A percentile compares a stretch with the other conserved stretches of the same genome.
Conservation (phyloP, 2,329 filamentous ascomycete species). For the Myriosclerotinia curreyana region DNA sequence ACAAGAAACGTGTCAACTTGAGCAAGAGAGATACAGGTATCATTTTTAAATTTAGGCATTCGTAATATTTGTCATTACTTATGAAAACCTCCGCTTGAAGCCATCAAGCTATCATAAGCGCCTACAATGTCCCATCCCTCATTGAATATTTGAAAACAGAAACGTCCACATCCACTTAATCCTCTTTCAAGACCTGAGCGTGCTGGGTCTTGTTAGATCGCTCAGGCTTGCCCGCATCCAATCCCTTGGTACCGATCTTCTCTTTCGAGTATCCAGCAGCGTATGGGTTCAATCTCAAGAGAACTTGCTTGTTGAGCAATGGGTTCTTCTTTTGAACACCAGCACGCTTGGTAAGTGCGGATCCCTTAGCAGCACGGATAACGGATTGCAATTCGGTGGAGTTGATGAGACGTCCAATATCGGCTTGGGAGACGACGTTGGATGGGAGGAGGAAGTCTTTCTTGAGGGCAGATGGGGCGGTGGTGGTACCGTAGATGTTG, state of each 20-base stretch:
- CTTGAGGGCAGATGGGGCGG: constrained; percentile 86
- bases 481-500: constrained; percentile 93
- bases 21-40: constrained; percentile 7
- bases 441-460: constrained; percentile 97
- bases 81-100: constrained; percentile 19
- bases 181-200: constrained; percentile 48
- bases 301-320: constrained; percentile 96
- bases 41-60: constrained; percentile 16
- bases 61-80: constrained; percentile 22
- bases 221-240: constrained; percentile 59
- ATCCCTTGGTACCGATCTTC: constrained; percentile 71
- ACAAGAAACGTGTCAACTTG: neutral
- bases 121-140: constrained; percentile 24
- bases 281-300: constrained; percentile 98
- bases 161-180: constrained; percentile 43
- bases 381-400: constrained; percentile 97
- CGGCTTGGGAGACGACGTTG: constrained; percentile 89
- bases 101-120: constrained; percentile 21
- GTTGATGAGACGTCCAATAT: constrained; percentile 98
- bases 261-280: constrained; percentile 85
- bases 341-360: constrained; percentile 82
- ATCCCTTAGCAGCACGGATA: constrained; percentile 86
- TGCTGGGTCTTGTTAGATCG: constrained; percentile 38
- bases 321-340: constrained; percentile 99
- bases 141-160: constrained; percentile 25